Evolutionary conservation across 2,329 filamentous ascomycete species (phyloP).

Genomic region (Dendrostoma leiphaemia): DNA sequence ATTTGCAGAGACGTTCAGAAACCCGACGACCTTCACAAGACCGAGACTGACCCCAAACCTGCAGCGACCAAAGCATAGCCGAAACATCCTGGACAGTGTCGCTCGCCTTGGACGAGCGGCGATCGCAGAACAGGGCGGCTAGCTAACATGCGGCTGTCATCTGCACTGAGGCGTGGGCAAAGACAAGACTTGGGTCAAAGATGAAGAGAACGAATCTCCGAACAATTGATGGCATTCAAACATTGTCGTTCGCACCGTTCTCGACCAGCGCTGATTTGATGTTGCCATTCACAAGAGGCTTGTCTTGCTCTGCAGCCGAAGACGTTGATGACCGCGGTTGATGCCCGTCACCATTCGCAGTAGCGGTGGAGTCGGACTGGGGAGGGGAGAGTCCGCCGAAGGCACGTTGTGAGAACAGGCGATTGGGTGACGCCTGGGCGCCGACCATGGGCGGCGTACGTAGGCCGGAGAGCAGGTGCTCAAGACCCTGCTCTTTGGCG

Average conservation of each 20-base stretch:
- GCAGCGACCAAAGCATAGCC: too few relatives aligned
- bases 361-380: constrained; percentile 15
- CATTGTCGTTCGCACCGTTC: not conserved
- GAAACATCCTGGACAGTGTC: too few relatives aligned
- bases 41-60: too few relatives aligned
- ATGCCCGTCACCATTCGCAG: constrained; percentile 20
- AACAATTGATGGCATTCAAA: too few relatives aligned
- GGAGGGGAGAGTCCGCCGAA: constrained; percentile 31
- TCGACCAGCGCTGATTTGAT: not conserved
- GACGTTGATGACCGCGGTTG: constrained; percentile 17
- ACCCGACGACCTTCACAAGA: too few relatives aligned
- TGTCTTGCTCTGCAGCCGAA: constrained; percentile 15
- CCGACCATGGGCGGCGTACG: constrained; percentile 47
- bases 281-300: constrained; percentile 12
- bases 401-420: constrained; percentile 25
- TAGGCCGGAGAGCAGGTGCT: constrained; percentile 48
- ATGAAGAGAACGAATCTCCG: not conserved
- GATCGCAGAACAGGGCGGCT: too few relatives aligned
- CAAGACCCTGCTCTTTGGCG: constrained; percentile 56
- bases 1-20: too few relatives aligned
- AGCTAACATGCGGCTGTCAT: too few relatives aligned
- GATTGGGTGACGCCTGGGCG: constrained; percentile 43
- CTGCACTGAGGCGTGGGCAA: not conserved
- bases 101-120: too few relatives aligned
- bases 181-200: not conserved